phyloP scores from a whole-genome alignment of 805 yeast genomes.

The Millerozyma miso region DNA sequence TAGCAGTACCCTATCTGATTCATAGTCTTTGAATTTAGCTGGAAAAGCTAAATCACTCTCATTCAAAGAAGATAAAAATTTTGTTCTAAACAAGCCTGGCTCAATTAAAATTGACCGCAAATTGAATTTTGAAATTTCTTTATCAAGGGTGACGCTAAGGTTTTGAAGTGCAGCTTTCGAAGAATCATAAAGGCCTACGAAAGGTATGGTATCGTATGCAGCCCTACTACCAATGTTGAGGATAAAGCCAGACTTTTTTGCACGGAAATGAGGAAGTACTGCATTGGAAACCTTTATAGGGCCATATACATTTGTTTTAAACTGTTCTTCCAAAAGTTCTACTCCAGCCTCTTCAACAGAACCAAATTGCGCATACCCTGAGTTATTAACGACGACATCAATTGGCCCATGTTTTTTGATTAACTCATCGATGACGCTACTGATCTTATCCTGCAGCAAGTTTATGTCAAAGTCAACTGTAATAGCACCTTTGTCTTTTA shows the following conservation, averaged over 20 bases:
- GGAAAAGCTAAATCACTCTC: background rate
- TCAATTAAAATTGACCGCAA: background rate
- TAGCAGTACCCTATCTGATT: background rate
- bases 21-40: background rate
- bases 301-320: background rate
- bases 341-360: background rate
- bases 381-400: conserved; percentile 1
- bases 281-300: background rate
- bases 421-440: background rate
- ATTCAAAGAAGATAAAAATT: background rate
- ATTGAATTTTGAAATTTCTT: background rate
- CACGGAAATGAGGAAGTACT: background rate
- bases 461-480: background rate
- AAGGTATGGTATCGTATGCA: conserved; percentile 10
- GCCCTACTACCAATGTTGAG: conserved; percentile 9
- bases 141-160: background rate
- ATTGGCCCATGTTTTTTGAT: background rate
- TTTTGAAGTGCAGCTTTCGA: conserved; percentile 1
- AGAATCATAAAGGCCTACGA: conserved; percentile 2
- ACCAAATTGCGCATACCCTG: background rate
- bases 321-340: background rate
- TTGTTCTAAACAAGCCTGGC: background rate
- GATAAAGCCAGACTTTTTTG: background rate
- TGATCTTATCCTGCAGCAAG: background rate
- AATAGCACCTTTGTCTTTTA: background rate